These are phyloP conservation scores for Pythium aquatile DNA, from an alignment of 352 stramenopile genomes.

Conservation along the genomic window DNA sequence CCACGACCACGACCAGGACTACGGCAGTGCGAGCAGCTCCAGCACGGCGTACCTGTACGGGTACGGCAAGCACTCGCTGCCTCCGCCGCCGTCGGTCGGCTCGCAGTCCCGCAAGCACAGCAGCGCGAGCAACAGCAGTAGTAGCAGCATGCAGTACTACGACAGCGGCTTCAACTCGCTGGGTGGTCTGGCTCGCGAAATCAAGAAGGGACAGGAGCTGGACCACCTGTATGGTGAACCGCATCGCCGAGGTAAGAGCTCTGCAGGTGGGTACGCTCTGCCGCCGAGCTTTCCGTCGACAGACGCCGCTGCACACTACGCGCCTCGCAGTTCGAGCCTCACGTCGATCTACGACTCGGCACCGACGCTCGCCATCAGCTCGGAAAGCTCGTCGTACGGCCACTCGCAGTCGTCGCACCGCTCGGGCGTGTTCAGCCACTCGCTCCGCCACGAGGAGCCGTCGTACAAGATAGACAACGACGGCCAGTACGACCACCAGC, in stretches of 20 bases:
- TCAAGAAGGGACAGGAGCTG: constrained; percentile 21
- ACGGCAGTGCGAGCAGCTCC: constrained; percentile 12
- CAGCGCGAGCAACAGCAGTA: constrained; percentile 7
- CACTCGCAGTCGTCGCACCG: constrained; percentile 3
- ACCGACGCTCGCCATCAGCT: constrained; percentile 24
- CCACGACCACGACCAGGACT: constrained; percentile 10
- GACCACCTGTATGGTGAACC: constrained; percentile 24
- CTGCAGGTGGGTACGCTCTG: constrained; percentile 14
- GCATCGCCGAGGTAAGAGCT: constrained; percentile 15
- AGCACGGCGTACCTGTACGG: constrained; percentile 20
- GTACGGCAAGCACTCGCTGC: constrained; percentile 22
- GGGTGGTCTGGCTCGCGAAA: constrained; percentile 16
- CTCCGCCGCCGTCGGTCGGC: constrained; percentile 4
- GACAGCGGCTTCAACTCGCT: constrained; percentile 24
- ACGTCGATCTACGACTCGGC: constrained; percentile 24
- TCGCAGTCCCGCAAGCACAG: constrained; percentile 23
- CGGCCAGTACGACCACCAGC: constrained; percentile 33
- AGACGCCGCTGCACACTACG: constrained; percentile 17
- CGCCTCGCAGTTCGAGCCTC: constrained; percentile 10
- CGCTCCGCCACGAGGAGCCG: constrained; percentile 21
- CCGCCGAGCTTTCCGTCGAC: constrained; percentile 24
- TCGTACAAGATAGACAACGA: constrained; percentile 27
- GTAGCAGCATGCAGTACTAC: constrained; percentile 15
- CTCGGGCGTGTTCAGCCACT: constrained; percentile 16
- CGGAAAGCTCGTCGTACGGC: constrained; percentile 22